Evolutionary conservation across 257 asterid species (phyloP), one percentile per base, ranked within the genome.

Genomic region (Gentiana straminea): DNA sequence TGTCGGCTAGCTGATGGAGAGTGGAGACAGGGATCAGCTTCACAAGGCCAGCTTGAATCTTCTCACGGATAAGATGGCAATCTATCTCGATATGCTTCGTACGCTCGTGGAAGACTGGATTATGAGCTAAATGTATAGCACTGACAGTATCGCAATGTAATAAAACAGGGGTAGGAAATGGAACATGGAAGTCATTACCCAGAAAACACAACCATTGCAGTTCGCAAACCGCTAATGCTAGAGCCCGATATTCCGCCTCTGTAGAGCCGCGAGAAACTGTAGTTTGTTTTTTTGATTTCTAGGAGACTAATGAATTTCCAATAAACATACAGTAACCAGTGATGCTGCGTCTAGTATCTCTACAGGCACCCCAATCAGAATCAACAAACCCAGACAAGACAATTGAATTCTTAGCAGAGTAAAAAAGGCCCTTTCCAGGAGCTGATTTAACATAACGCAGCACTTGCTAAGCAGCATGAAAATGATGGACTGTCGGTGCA

Each of bases 61-160:
- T 48, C 11, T 48, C 52, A 5, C 2, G 0, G 0, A 48, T 9
- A 10, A 48, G 4, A 9, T 51, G 58, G 13, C 4, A 53, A 33
- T 53, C 58, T 24, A 24, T 53, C 13, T 53, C 58, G 1, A 53
- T 24, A 9, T 53, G 58, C 33, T 53, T 53, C 3, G 58, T 53
- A 2, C 58, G 2, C 13, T 53, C 58, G 8, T 53, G 58, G 44
- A 33, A 32, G 4, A 2, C 12, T 1, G 38, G 11, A 15, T 24
- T 24, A 24, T 24, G 24, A 24, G 24, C 24, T 24, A 24, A 24
- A 24, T 24, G 24, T 24, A 24, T 24, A 3, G 58, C 37, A 2
- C 39, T 32, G 1, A 4, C 13, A 4, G 2, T 53, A 10, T 53
- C 41, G 1, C 38, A 53, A 12, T n/a, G 33, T 13, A 53, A 33